Conservation (phyloP, 495 filamentous ascomycete species). For the Aspergillus baeticus region DNA sequence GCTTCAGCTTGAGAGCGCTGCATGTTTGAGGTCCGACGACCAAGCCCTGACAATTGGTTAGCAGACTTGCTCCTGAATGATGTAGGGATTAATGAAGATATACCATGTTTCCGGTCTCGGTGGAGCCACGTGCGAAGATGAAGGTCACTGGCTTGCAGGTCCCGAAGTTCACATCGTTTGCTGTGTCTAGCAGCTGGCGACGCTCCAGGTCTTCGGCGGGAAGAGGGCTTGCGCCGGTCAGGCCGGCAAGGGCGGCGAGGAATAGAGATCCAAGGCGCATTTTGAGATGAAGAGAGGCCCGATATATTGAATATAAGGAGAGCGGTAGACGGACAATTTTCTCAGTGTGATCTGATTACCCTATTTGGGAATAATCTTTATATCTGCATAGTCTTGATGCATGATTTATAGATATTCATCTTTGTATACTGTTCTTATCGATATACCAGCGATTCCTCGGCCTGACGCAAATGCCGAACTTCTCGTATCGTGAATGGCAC, state of each 20-base stretch:
- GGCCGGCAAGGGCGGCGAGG: constrained; percentile 12
- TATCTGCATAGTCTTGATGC: no score
- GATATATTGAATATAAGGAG: no score
- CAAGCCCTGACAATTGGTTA: constrained; percentile 24
- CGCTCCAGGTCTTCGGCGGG: not conserved
- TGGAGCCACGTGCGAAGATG: constrained; percentile 51
- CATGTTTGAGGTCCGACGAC: constrained; percentile 40
- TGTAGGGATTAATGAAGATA: not conserved
- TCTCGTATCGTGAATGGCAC: no score
- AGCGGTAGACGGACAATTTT: no score
- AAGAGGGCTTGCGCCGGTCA: constrained; percentile 17
- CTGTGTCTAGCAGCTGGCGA: constrained; percentile 12
- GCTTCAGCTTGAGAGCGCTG: constrained; percentile 28
- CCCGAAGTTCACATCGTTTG: constrained; percentile 40
- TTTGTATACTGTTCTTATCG: no score
- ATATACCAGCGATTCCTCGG: no score
- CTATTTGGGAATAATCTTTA: no score
- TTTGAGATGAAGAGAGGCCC: no score
- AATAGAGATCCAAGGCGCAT: constrained; percentile 3
- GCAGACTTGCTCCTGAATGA: no score
- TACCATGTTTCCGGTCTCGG: constrained; percentile 53
- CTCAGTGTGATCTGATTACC: no score
- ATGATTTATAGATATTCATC: no score
- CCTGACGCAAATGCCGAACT: no score
- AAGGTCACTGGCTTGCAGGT: constrained; percentile 48